These are phyloP conservation scores for Acacia acuminata DNA, from an alignment of 306 rosid genomes.

Conservation along the genomic window DNA sequence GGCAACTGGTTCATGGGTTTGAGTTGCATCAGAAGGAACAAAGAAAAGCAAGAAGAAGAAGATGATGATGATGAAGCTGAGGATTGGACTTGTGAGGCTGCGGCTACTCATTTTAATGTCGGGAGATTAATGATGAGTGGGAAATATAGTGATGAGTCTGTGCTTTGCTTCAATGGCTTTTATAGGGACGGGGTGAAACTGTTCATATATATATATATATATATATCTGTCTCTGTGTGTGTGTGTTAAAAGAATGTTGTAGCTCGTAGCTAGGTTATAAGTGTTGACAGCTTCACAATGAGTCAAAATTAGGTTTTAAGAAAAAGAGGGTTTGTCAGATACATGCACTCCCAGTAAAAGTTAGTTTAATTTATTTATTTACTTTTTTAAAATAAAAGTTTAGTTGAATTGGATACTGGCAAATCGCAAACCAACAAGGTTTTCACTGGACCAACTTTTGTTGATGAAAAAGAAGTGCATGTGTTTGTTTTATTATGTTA, in stretches of 20 bases:
- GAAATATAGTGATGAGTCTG: not conserved
- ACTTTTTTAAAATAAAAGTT: too few species aligned
- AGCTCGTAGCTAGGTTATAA: not conserved
- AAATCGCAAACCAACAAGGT: too few species aligned
- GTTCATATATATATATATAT: not conserved
- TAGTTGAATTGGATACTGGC: accelerated
- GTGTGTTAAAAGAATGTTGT: not conserved
- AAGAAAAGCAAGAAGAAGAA: not conserved
- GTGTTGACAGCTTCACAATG: not conserved
- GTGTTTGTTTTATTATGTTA: too few species aligned
- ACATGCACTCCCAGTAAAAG: not conserved
- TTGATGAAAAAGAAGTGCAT: too few species aligned
- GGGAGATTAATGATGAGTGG: not conserved
- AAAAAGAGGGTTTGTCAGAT: not conserved
- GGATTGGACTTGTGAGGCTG: slow-evolving; percentile 28
- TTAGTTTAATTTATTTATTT: not conserved
- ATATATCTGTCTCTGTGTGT: not conserved
- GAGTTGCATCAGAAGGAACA: slow-evolving; percentile 56
- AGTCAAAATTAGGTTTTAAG: not conserved
- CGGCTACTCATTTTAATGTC: slow-evolving; percentile 37
- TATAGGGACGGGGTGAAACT: slow-evolving; percentile 23
- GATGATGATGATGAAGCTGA: slow-evolving; percentile 32
- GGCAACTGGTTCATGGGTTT: slow-evolving; percentile 43
- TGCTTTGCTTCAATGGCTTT: not conserved
- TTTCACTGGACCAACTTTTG: too few species aligned